Percentiles rank a stretch among this genome's conserved stretches.
Evolutionary conservation across 179 eudicot genomes (phyloP).

Genomic region (Nepenthes alata): DNA sequence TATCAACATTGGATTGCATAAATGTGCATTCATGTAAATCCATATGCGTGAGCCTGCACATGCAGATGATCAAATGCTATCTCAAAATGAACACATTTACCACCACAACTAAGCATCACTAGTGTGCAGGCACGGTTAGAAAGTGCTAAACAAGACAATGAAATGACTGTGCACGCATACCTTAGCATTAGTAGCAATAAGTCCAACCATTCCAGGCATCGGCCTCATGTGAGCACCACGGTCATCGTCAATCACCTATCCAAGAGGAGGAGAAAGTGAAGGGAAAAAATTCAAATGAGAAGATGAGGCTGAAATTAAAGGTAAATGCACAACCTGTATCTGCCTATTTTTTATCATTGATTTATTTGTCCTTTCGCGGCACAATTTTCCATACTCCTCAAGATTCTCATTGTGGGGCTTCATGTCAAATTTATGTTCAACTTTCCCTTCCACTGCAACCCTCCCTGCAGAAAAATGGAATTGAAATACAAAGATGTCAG

Average conservation of each 20-base stretch:
- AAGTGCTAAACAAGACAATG: not conserved
- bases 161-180: slow-evolving; percentile 16
- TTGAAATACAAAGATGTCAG: not conserved
- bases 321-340: slow-evolving; percentile 35
- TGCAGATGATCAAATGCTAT: too few species aligned
- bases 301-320: slow-evolving; percentile 1
- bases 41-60: not conserved
- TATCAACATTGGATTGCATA: too few species aligned
- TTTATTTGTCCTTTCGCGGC: slow-evolving; percentile 87
- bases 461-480: slow-evolving; percentile 33
- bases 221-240: slow-evolving; percentile 92
- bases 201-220: slow-evolving; percentile 89
- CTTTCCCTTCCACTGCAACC: slow-evolving; percentile 75
- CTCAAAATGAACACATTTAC: too few species aligned
- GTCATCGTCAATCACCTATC: slow-evolving; percentile 76
- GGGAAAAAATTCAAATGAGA: not conserved
- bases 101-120: too few species aligned
- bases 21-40: not conserved
- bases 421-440: slow-evolving; percentile 91
- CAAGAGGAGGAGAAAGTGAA: not conserved
- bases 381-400: slow-evolving; percentile 85
- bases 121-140: not conserved
- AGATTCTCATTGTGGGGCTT: slow-evolving; percentile 73
- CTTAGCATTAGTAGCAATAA: slow-evolving; percentile 49
- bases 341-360: slow-evolving; percentile 89